Conservation (phyloP, 495 filamentous ascomycete genomes). For the Lepraria neglecta region DNA sequence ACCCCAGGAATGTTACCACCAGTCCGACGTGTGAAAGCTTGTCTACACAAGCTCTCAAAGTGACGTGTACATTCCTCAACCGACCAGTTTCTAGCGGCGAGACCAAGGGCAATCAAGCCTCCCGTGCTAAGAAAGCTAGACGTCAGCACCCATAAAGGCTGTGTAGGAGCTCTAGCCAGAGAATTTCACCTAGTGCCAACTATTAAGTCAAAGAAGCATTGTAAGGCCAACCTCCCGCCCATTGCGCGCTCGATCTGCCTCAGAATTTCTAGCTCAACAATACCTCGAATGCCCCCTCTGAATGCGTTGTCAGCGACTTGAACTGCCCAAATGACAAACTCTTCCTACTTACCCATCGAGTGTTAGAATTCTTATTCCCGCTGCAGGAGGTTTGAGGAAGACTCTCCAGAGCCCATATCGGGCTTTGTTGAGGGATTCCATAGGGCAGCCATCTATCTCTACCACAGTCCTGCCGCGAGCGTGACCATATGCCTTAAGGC, state of each 20-base stretch:
- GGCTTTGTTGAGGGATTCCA: constrained; percentile 1
- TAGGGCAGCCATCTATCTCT: constrained; percentile 16
- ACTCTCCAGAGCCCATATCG: constrained; percentile 4
- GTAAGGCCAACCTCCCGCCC: constrained; percentile 29
- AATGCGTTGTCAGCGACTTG: constrained; percentile 6
- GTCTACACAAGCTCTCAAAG: constrained; percentile 38
- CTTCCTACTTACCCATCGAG: constrained; percentile 37
- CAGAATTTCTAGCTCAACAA: constrained; percentile 39
- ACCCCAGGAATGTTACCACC: constrained; percentile 35
- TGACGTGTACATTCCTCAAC: constrained; percentile 37
- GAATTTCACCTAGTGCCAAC: constrained; percentile 39
- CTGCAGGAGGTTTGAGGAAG: constrained; percentile 33
- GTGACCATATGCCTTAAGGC: constrained; percentile 32
- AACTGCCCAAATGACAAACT: not conserved
- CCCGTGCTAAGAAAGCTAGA: not conserved
- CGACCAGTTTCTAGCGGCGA: constrained; percentile 44
- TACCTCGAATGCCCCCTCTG: constrained; percentile 41
- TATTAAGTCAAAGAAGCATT: constrained; percentile 43
- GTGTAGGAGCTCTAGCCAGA: not conserved
- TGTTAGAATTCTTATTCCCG: constrained; percentile 35
- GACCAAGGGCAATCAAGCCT: constrained; percentile 45
- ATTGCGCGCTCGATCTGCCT: constrained; percentile 30
- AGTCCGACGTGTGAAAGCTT: constrained; percentile 41
- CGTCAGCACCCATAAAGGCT: not conserved
- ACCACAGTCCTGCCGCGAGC: not conserved